phyloP scores from a whole-genome alignment of 495 filamentous ascomycete species.

The Pyrenula aspistea region DNA sequence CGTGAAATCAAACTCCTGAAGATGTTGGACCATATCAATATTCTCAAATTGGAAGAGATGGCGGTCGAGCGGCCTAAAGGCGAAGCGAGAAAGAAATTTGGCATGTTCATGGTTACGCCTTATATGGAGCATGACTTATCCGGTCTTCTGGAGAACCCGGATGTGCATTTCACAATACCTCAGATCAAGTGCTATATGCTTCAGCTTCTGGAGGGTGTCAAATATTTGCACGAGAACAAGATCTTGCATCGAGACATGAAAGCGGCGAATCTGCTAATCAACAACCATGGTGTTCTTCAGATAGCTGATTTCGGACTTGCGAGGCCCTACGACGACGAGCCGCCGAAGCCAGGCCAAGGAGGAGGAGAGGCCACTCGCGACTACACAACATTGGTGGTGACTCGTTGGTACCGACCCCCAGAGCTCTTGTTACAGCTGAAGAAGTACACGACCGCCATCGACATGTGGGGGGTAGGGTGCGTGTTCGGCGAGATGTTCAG shows the following conservation, averaged over 20 bases:
- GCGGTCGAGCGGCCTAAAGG: constrained; percentile 72
- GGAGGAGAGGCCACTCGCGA: constrained; percentile 78
- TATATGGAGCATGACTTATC: constrained; percentile 99
- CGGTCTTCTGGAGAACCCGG: constrained; percentile 87
- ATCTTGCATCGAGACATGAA: constrained; percentile 98
- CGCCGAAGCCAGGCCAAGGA: constrained; percentile 66
- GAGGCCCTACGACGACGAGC: constrained; percentile 78
- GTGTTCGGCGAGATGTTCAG: constrained; percentile 98
- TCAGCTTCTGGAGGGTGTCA: constrained; percentile 80
- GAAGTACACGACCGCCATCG: constrained; percentile 88
- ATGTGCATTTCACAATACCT: constrained; percentile 69
- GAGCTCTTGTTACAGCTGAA: constrained; percentile 81
- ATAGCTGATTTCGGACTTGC: constrained; percentile 97
- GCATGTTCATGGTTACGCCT: constrained; percentile 96
- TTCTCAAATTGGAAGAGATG: constrained; percentile 88
- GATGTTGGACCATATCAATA: constrained; percentile 78
- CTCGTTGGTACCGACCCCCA: constrained; percentile 91
- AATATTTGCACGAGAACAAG: constrained; percentile 78
- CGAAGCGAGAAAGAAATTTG: constrained; percentile 62
- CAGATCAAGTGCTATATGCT: constrained; percentile 98
- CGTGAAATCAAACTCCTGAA: constrained; percentile 97
- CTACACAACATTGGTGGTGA: constrained; percentile 91
- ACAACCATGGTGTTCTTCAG: constrained; percentile 84
- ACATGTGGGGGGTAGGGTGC: constrained; percentile 96
- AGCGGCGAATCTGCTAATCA: constrained; percentile 94